Evolutionary conservation across 2,329 filamentous ascomycete genomes (phyloP).

Genomic region (Aspergillus ibericus): DNA sequence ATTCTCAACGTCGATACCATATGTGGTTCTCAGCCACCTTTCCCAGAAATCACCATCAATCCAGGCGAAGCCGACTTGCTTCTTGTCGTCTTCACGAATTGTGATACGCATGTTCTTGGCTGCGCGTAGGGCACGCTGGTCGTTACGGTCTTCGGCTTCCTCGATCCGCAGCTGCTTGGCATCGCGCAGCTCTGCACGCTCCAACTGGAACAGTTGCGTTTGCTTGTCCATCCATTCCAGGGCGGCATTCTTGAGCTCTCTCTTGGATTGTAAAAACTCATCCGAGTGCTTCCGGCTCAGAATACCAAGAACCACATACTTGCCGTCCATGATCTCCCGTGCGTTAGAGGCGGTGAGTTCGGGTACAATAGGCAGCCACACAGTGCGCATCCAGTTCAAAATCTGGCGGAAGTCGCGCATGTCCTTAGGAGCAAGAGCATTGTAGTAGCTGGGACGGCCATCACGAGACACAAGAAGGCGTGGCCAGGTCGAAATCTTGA

Average conservation of each 20-base stretch:
- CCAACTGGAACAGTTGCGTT: conserved; percentile 84
- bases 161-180: conserved; percentile 94
- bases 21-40: conserved; percentile 92
- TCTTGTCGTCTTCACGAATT: conserved; percentile 82
- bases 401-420: conserved; percentile 86
- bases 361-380: conserved; percentile 94
- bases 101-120: conserved; percentile 91
- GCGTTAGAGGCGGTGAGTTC: conserved; percentile 91
- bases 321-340: conserved; percentile 90
- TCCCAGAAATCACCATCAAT: conserved; percentile 98
- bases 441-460: conserved; percentile 86
- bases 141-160: conserved; percentile 89
- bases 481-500: conserved; percentile 98
- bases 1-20: conserved; percentile 80
- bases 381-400: conserved; percentile 88
- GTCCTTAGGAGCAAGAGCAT: conserved; percentile 79
- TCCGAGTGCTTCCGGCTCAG: conserved; percentile 77
- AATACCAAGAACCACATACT: conserved; percentile 90
- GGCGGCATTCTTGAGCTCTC: conserved; percentile 92
- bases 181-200: conserved; percentile 88
- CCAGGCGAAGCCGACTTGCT: conserved; percentile 94
- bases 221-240: conserved; percentile 99
- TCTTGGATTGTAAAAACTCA: conserved; percentile 73
- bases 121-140: conserved; percentile 78
- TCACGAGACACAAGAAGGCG: conserved; percentile 85